Conservation (phyloP, 352 stramenopile species). For the Phytopythium oedochilum region DNA sequence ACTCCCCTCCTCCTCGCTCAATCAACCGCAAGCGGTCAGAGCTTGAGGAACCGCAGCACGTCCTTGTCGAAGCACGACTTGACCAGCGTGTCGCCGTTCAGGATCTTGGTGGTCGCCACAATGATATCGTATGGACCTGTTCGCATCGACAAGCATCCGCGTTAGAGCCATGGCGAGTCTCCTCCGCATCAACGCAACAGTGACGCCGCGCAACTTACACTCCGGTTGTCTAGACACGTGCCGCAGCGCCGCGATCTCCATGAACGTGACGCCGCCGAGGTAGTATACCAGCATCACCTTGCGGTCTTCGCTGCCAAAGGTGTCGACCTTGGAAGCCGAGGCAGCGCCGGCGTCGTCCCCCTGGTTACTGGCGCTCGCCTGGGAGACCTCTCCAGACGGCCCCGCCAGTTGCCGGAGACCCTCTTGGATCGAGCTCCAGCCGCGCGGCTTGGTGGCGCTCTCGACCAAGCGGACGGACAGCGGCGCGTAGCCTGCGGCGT, state of each 20-base stretch:
- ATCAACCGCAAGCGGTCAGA: conserved; percentile 17
- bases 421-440: conserved; percentile 77
- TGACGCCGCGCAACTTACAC: conserved; percentile 90
- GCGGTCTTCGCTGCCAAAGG: conserved; percentile 63
- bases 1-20: not conserved
- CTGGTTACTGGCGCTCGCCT: conserved; percentile 36
- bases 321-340: conserved; percentile 50
- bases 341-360: conserved; percentile 29
- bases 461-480: conserved; percentile 93
- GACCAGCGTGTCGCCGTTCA: conserved; percentile 81
- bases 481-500: conserved; percentile 91
- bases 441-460: conserved; percentile 67
- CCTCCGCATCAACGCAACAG: not conserved
- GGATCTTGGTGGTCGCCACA: conserved; percentile 92
- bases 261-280: conserved; percentile 94
- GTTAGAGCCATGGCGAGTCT: conserved; percentile 1
- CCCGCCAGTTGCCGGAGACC: conserved; percentile 81
- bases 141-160: conserved; percentile 4
- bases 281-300: conserved; percentile 97
- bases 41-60: conserved; percentile 66
- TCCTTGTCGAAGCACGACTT: conserved; percentile 87
- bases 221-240: conserved; percentile 90
- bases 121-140: conserved; percentile 90
- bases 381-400: conserved; percentile 69
- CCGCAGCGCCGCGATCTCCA: conserved; percentile 95